These are phyloP conservation scores for Thelonectria discophora DNA, from an alignment of 2,329 filamentous ascomycete species.

Conservation along the genomic window DNA sequence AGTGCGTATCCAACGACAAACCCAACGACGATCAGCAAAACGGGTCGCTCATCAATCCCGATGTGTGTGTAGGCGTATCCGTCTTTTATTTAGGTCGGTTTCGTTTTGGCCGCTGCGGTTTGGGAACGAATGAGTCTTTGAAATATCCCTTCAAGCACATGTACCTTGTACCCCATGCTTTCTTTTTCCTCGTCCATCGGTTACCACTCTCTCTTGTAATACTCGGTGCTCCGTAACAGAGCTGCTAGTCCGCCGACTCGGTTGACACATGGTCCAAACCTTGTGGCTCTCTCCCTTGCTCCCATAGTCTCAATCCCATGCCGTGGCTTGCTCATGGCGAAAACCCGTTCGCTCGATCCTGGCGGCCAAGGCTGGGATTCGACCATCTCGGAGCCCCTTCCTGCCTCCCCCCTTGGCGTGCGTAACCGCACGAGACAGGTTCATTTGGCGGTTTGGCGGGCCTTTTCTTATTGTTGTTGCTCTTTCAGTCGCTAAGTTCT, in stretches of 20 bases:
- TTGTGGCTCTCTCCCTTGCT: constrained; percentile 8
- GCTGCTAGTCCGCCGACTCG: constrained; percentile 5
- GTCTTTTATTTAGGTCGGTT: not conserved
- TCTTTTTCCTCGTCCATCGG: not conserved
- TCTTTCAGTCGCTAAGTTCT: too few relatives aligned
- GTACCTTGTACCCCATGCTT: not conserved
- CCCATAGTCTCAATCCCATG: too few relatives aligned
- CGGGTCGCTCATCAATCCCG: too few relatives aligned
- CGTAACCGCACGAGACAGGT: not conserved
- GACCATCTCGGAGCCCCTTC: not conserved
- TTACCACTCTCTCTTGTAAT: not conserved
- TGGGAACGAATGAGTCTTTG: too few relatives aligned
- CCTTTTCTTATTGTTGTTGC: constrained; percentile 12
- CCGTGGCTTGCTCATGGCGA: constrained; percentile 18
- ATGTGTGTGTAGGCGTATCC: too few relatives aligned
- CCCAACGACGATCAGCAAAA: too few relatives aligned
- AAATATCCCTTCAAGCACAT: too few relatives aligned
- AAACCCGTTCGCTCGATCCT: constrained; percentile 13
- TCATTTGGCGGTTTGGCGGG: constrained; percentile 18
- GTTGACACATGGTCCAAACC: constrained; percentile 17
- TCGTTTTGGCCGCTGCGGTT: constrained; percentile 14
- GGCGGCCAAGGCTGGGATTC: constrained; percentile 4
- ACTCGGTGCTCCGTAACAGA: too few relatives aligned
- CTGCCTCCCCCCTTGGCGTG: not conserved
- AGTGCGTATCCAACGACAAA: too few relatives aligned